Evolutionary conservation across 148 eudicot species (phyloP).

Genomic region (Camellia japonica): DNA sequence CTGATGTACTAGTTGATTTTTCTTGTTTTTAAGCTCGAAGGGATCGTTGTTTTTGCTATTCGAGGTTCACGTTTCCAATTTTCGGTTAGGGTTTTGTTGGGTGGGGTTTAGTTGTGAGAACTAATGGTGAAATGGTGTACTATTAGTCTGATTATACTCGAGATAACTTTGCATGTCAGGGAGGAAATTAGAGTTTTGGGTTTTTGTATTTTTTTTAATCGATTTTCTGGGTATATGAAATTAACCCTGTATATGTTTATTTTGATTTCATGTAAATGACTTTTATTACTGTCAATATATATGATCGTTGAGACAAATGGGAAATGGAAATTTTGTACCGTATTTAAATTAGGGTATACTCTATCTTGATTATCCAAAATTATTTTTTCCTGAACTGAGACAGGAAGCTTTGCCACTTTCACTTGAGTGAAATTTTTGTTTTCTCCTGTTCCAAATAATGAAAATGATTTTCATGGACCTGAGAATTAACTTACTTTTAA

Average conservation of each 20-base stretch:
- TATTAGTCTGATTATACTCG: background rate
- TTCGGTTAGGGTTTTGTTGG: background rate
- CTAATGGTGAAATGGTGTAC: background rate
- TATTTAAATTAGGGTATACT: background rate
- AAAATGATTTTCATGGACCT: background rate
- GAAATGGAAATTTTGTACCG: background rate
- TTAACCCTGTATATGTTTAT: background rate
- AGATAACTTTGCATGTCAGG: background rate
- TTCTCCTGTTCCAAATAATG: background rate
- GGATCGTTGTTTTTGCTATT: background rate
- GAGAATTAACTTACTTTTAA: background rate
- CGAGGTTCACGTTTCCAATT: background rate
- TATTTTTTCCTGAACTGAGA: background rate
- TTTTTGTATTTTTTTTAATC: slow-evolving; percentile 11
- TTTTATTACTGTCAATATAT: background rate
- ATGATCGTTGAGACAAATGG: background rate
- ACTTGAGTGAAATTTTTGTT: slow-evolving; percentile 1
- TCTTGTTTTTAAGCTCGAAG: slow-evolving; percentile 5
- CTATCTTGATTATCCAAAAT: background rate
- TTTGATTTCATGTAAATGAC: background rate
- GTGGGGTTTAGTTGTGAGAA: background rate
- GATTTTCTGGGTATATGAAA: background rate
- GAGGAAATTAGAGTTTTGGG: slow-evolving; percentile 14
- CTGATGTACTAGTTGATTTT: background rate
- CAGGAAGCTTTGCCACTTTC: background rate